Conservation (phyloP, 768 basidiomycete species). For the Leccinellum rugosiceps region DNA sequence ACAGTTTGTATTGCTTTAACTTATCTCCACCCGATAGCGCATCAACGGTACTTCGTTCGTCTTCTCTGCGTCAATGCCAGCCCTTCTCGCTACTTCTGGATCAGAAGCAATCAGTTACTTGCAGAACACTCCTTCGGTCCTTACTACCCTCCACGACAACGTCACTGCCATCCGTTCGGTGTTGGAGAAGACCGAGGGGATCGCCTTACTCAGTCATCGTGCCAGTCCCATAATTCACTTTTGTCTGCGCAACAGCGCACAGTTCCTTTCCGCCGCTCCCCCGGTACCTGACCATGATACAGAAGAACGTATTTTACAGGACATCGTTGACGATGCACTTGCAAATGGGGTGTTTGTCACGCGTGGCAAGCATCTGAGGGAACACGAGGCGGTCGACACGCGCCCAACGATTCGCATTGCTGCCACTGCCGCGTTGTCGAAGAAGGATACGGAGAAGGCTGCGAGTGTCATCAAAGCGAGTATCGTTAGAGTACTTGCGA, state of each 20-base stretch:
- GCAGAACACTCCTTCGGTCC: slow-evolving; percentile 68
- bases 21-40: slow-evolving; percentile 48
- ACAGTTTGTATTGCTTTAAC: neutral
- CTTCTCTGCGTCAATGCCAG: slow-evolving; percentile 93
- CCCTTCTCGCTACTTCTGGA: slow-evolving; percentile 82
- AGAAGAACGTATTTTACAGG: slow-evolving; percentile 84
- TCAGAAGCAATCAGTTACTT: slow-evolving; percentile 85
- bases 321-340: slow-evolving; percentile 86
- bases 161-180: slow-evolving; percentile 70
- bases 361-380: slow-evolving; percentile 73
- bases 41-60: slow-evolving; percentile 96
- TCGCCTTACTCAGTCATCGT: slow-evolving; percentile 82
- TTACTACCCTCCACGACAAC: slow-evolving; percentile 79
- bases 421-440: slow-evolving; percentile 71
- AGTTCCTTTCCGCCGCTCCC: slow-evolving; percentile 21
- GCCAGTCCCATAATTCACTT: slow-evolving; percentile 90
- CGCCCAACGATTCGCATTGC: slow-evolving; percentile 86
- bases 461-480: slow-evolving; percentile 68
- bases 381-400: slow-evolving; percentile 81
- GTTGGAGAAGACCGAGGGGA: slow-evolving; percentile 76
- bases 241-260: slow-evolving; percentile 43
- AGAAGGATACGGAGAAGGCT: slow-evolving; percentile 92
- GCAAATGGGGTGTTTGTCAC: slow-evolving; percentile 84
- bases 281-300: slow-evolving; percentile 46
- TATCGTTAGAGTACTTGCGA: slow-evolving; percentile 69